These are phyloP conservation scores for Gossypium anomalum DNA, from an alignment of 345 rosid genomes.

Conservation along the genomic window DNA sequence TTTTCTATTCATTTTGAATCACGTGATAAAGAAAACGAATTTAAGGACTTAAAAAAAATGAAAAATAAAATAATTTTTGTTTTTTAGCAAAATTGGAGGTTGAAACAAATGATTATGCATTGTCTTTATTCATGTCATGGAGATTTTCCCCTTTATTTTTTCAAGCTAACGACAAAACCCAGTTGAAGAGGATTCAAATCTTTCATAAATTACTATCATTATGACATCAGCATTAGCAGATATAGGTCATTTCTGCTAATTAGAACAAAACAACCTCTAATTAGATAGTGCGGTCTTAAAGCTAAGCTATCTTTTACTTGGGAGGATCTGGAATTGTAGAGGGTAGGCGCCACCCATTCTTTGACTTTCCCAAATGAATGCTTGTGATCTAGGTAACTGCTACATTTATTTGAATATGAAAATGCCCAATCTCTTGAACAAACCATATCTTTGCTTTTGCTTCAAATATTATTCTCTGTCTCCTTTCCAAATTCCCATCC, in stretches of 20 bases:
- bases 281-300: no score
- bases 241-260: background rate
- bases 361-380: conserved; percentile 5
- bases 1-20: no score
- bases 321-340: background rate
- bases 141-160: background rate
- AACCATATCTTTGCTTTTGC: conserved; percentile 4
- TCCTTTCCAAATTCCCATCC: conserved; percentile 1
- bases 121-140: background rate
- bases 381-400: background rate
- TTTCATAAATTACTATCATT: background rate
- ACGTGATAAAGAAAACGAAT: no score
- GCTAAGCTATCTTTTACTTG: no score
- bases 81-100: no score
- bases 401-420: background rate
- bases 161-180: background rate
- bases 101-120: no score
- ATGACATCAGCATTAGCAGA: conserved; percentile 1
- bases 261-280: no score
- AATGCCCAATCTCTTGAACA: background rate
- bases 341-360: conserved; percentile 9
- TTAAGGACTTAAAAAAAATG: no score
- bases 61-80: no score
- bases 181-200: background rate
- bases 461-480: conserved; percentile 11